Evolutionary conservation across 805 yeast genomes (phyloP).

Genomic region (Diddensiella transvaalensis): DNA sequence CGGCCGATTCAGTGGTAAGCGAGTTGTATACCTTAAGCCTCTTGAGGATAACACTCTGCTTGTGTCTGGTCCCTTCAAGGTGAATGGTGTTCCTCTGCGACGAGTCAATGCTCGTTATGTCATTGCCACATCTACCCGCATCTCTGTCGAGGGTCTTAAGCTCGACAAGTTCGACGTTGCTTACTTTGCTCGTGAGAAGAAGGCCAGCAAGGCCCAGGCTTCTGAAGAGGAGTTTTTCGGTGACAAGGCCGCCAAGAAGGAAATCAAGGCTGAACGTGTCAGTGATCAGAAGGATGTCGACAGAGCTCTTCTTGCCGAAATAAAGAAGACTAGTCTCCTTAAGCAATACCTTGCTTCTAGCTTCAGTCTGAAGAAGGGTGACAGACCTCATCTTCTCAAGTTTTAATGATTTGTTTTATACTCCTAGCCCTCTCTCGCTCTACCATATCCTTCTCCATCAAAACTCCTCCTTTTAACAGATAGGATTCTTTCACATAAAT

Average conservation of each 20-base stretch:
- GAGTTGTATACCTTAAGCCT: slow-evolving; percentile 96
- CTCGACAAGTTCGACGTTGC: slow-evolving; percentile 88
- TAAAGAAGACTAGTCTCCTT: slow-evolving; percentile 95
- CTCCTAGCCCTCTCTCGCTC: too few relatives aligned
- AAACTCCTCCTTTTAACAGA: too few relatives aligned
- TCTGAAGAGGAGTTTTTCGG: slow-evolving; percentile 85
- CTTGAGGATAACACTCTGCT: slow-evolving; percentile 97
- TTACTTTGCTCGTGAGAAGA: slow-evolving; percentile 95
- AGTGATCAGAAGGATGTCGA: slow-evolving; percentile 96
- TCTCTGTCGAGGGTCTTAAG: slow-evolving; percentile 73
- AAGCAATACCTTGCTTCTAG: slow-evolving; percentile 94
- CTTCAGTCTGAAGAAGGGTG: slow-evolving; percentile 97
- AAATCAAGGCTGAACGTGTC: slow-evolving; percentile 87
- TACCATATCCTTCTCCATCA: too few relatives aligned
- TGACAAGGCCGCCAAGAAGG: slow-evolving; percentile 73
- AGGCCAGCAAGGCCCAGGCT: slow-evolving; percentile 66
- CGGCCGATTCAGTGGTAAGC: slow-evolving; percentile 99
- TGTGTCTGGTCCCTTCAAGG: slow-evolving; percentile 98
- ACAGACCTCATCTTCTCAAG: slow-evolving; percentile 96
- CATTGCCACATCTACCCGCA: slow-evolving; percentile 95
- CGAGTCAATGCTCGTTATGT: slow-evolving; percentile 98
- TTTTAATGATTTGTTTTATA: too few relatives aligned
- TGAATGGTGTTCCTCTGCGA: slow-evolving; percentile 99
- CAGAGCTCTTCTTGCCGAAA: slow-evolving; percentile 84
- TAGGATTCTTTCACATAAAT: too few relatives aligned